These are phyloP conservation scores for Ophiocordyceps camponoti-saundersi DNA, from an alignment of 2,329 filamentous ascomycete species.

Conservation along the genomic window DNA sequence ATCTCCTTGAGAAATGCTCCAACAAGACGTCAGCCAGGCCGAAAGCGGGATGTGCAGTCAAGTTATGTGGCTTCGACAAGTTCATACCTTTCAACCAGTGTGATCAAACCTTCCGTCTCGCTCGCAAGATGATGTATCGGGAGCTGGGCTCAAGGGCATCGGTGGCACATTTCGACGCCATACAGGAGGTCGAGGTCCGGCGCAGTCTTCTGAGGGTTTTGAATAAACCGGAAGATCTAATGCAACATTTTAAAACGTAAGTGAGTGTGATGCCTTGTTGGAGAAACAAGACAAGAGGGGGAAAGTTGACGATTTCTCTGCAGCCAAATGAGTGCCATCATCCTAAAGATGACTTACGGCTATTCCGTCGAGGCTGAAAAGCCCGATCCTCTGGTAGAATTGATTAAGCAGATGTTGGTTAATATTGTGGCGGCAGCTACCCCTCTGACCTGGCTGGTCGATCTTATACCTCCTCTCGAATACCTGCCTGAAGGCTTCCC, in stretches of 20 bases:
- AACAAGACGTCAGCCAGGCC: not conserved
- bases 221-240: not conserved
- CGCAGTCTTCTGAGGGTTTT: not conserved
- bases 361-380: constrained; percentile 13
- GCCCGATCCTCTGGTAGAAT: constrained; percentile 11
- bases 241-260: not conserved
- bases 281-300: no score
- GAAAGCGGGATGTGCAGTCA: not conserved
- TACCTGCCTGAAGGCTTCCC: not conserved
- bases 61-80: not conserved
- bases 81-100: not conserved
- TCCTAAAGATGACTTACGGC: constrained; percentile 8
- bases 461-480: constrained; percentile 4
- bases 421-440: constrained; percentile 11
- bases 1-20: constrained; percentile 15
- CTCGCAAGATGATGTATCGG: not conserved
- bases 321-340: constrained; percentile 3
- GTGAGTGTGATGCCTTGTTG: not conserved
- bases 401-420: constrained; percentile 12
- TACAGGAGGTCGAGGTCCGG: not conserved
- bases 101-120: not conserved
- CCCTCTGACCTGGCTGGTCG: constrained; percentile 15
- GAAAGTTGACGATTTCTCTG: not conserved
- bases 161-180: not conserved
- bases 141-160: not conserved